Percentiles rank a stretch among this genome's conserved stretches.
These are phyloP conservation scores for Stephania cephalantha DNA, from an alignment of 164 flowering plant species.

Conservation along the genomic window DNA sequence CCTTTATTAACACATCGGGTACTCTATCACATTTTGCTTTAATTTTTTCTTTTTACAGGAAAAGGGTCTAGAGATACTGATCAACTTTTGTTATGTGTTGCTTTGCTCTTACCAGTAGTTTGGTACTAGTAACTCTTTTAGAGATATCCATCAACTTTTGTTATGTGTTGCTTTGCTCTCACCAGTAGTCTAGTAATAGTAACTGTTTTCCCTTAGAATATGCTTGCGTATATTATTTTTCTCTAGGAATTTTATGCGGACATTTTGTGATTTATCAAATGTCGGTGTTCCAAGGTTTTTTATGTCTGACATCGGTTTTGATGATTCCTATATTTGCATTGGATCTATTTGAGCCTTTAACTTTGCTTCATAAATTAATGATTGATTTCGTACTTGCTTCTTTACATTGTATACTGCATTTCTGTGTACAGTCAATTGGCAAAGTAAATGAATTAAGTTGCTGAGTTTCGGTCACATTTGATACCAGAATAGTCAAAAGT, in stretches of 20 bases:
- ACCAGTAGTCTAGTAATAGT: background rate
- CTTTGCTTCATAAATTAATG: background rate
- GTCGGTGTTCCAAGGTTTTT: background rate
- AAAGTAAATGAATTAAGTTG: background rate
- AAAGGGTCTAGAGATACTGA: background rate
- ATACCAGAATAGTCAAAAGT: background rate
- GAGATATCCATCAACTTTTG: background rate
- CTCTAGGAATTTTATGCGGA: background rate
- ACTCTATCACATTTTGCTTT: slow-evolving; percentile 12
- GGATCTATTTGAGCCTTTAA: background rate
- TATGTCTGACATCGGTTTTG: background rate
- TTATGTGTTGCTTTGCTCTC: background rate
- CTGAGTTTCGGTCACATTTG: background rate
- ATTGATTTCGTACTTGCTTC: background rate
- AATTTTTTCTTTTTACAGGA: no score
- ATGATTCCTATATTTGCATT: background rate
- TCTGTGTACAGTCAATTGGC: background rate
- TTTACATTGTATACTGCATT: background rate
- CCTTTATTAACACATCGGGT: slow-evolving; percentile 84
- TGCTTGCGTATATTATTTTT: background rate
- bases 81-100: background rate
- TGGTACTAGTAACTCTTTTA: background rate
- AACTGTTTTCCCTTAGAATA: background rate
- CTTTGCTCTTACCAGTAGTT: background rate
- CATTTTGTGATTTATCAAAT: background rate